Evolutionary conservation across 148 eudicot species (phyloP).

Genomic region (Cornus suecica): DNA sequence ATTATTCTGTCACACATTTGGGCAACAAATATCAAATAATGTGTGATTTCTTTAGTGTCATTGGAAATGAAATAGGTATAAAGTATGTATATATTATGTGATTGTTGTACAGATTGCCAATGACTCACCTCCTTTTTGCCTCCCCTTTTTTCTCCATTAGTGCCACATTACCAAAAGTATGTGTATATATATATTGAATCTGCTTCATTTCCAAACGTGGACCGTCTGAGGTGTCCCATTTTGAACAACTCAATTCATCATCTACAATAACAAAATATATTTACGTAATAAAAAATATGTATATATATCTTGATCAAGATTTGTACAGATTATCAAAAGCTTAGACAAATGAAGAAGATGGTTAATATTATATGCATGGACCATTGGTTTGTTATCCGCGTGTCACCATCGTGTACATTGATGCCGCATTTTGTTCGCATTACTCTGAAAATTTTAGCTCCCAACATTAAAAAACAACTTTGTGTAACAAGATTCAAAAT

Average conservation of each 20-base stretch:
- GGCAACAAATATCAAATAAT: not conserved
- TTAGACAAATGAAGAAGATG: not conserved
- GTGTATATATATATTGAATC: no score
- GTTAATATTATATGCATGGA: not conserved
- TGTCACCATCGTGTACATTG: not conserved
- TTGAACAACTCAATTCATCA: constrained; percentile 1
- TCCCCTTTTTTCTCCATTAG: not conserved
- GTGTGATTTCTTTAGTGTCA: not conserved
- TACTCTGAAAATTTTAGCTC: no score
- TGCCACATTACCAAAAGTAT: constrained; percentile 10
- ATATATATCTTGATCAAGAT: not conserved
- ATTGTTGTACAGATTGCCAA: not conserved
- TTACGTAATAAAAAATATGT: not conserved
- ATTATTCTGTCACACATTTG: not conserved
- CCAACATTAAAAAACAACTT: no score
- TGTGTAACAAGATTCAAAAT: no score
- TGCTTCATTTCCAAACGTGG: not conserved
- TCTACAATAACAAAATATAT: not conserved
- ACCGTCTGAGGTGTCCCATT: not conserved
- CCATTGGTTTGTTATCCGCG: not conserved
- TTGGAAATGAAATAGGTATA: not conserved
- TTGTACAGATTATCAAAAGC: not conserved
- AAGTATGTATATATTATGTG: not conserved
- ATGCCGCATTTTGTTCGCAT: not conserved
- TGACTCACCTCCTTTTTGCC: no score